Percentiles rank a stretch among this genome's conserved stretches.
phyloP scores from a whole-genome alignment of 1,139 yeast genomes.

The Yamadazyma membranifaciens region DNA sequence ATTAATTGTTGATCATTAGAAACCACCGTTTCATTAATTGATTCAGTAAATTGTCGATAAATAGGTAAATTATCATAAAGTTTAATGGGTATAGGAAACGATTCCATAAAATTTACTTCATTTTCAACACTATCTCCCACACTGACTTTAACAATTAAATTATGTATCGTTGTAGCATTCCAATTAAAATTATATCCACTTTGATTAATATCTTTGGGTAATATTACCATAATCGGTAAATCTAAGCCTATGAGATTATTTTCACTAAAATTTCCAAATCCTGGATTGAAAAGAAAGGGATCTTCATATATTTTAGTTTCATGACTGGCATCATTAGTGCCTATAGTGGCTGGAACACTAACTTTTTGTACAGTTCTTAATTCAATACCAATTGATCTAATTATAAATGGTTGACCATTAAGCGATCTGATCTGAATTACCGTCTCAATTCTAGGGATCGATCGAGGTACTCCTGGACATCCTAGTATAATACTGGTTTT shows the following conservation, averaged over 20 bases:
- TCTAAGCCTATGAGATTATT: conserved; percentile 48
- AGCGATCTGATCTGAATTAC: conserved; percentile 38
- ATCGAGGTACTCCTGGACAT: conserved; percentile 63
- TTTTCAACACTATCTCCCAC: conserved; percentile 32
- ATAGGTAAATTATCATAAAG: conserved; percentile 53
- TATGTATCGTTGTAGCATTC: conserved; percentile 41
- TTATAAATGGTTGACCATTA: conserved; percentile 36
- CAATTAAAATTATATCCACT: conserved; percentile 40
- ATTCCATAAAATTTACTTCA: conserved; percentile 32
- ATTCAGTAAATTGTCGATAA: conserved; percentile 53
- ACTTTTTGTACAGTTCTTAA: conserved; percentile 41
- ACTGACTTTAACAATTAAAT: conserved; percentile 31
- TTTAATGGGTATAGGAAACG: conserved; percentile 49
- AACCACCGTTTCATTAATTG: conserved; percentile 36
- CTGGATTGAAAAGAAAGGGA: conserved; percentile 36
- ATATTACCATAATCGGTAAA: conserved; percentile 56
- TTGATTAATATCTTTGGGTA: conserved; percentile 54
- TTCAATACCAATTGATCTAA: conserved; percentile 38
- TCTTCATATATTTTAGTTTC: conserved; percentile 38
- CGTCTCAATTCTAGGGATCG: conserved; percentile 51
- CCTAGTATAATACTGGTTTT: conserved; percentile 52
- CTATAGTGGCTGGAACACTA: conserved; percentile 39
- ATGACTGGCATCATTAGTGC: conserved; percentile 38
- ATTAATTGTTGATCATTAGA: conserved; percentile 43
- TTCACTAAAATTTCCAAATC: conserved; percentile 35